phyloP scores from a whole-genome alignment of 1,284 basidiomycete species.

The Thecaphora thlaspeos region DNA sequence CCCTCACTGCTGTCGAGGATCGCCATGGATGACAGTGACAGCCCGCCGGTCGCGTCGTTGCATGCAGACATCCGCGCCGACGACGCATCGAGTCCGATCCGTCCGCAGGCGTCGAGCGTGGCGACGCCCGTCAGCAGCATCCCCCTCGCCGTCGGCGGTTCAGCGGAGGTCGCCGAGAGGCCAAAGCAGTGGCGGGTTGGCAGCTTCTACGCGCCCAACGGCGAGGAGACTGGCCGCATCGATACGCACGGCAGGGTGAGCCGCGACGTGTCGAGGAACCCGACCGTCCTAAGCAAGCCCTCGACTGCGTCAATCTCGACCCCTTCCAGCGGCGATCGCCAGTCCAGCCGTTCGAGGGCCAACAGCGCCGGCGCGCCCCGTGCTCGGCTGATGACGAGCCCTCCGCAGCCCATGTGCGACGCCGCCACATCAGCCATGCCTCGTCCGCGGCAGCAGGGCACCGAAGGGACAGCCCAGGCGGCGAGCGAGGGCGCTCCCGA shows the following conservation, averaged over 20 bases:
- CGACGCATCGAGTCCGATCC: no score
- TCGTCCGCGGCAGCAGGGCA: no score
- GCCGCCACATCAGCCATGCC: background rate
- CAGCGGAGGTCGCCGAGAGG: no score
- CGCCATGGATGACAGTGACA: background rate
- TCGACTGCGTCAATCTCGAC: background rate
- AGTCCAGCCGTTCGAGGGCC: background rate
- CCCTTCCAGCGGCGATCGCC: background rate
- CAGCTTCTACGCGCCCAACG: constrained; percentile 43
- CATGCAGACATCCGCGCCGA: background rate
- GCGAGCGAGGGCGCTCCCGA: background rate
- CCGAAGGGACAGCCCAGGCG: background rate
- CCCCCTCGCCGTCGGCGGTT: no score
- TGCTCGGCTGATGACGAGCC: background rate
- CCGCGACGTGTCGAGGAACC: constrained; percentile 2
- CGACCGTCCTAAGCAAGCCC: no score
- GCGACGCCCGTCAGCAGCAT: no score
- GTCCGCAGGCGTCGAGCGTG: no score
- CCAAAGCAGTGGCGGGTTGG: constrained; percentile 24
- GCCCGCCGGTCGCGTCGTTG: background rate
- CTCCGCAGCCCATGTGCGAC: background rate
- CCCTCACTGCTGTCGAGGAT: no score
- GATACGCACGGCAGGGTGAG: constrained; percentile 24
- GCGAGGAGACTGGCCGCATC: constrained; percentile 29
- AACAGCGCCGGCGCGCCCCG: background rate